Evolutionary conservation across 345 rosid species (phyloP).

Genomic region (Eucalyptus curtisii): DNA sequence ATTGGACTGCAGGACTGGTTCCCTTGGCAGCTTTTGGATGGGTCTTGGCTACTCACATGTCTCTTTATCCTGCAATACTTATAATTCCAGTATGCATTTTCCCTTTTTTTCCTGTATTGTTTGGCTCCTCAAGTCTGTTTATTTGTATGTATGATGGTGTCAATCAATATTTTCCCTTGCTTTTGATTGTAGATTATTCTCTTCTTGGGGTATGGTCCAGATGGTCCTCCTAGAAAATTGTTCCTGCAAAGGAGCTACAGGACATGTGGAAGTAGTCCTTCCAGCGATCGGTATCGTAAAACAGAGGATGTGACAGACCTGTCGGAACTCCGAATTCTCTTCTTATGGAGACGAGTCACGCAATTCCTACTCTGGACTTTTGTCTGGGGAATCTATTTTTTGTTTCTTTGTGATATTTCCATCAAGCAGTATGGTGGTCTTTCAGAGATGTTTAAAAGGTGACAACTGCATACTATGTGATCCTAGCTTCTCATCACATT

Average conservation of each 20-base stretch:
- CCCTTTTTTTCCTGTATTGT: background rate
- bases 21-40: constrained; percentile 91
- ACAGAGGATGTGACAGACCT: constrained; percentile 1
- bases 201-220: constrained; percentile 70
- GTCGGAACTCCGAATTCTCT: constrained; percentile 11
- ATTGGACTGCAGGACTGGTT: constrained; percentile 32
- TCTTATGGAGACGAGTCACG: constrained; percentile 45
- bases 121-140: background rate
- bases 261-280: constrained; percentile 11
- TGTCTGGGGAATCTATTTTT: constrained; percentile 56
- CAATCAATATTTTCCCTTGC: background rate
- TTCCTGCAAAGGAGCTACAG: constrained; percentile 20
- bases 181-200: constrained; percentile 36
- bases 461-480: background rate
- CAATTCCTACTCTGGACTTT: constrained; percentile 63
- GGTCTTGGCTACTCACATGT: constrained; percentile 83
- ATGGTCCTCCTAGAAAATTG: constrained; percentile 76
- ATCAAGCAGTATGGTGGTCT: constrained; percentile 59
- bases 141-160: background rate
- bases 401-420: constrained; percentile 54
- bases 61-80: constrained; percentile 73
- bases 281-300: constrained; percentile 4
- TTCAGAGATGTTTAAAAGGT: constrained; percentile 84
- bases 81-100: constrained; percentile 54
- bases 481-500: background rate